Conservation (phyloP, 1,284 basidiomycete species). For the Heterobasidion occidentale region DNA sequence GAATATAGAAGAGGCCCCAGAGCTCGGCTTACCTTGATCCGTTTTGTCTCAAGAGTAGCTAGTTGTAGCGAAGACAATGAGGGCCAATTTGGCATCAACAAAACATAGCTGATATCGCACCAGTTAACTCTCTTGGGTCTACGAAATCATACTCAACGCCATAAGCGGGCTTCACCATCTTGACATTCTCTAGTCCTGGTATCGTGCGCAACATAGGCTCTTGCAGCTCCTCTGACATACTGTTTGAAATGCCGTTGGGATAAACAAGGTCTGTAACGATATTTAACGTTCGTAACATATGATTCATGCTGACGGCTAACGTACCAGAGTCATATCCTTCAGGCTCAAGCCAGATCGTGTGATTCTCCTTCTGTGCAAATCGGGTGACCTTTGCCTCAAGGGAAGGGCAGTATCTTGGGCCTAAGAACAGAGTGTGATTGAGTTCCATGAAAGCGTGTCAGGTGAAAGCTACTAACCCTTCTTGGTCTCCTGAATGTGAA, state of each 20-base stretch:
- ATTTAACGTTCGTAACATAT: not conserved
- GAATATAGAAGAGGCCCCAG: not conserved
- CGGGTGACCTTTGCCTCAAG: constrained; percentile 82
- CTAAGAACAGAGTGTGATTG: constrained; percentile 24
- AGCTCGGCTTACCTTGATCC: constrained; percentile 44
- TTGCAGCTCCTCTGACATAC: constrained; percentile 79
- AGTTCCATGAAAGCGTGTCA: not conserved
- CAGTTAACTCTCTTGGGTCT: constrained; percentile 74
- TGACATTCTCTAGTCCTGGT: constrained; percentile 75
- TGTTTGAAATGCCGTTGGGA: constrained; percentile 85
- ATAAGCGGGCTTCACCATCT: constrained; percentile 80
- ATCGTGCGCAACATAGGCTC: constrained; percentile 75
- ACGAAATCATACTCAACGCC: constrained; percentile 91
- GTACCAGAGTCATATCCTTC: constrained; percentile 82
- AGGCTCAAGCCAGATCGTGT: constrained; percentile 85
- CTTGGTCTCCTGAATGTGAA: constrained; percentile 83
- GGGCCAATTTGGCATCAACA: not conserved
- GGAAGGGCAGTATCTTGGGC: constrained; percentile 87
- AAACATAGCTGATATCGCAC: constrained; percentile 31
- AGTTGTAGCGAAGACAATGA: not conserved
- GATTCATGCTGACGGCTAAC: constrained; percentile 6
- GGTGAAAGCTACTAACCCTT: constrained; percentile 36
- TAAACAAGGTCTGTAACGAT: constrained; percentile 63
- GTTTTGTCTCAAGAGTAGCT: constrained; percentile 83
- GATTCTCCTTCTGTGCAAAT: constrained; percentile 65